Base-by-base conservation (phyloP, 2,329 filamentous ascomycete species). In the Chaetomium olivaceum region DNA sequence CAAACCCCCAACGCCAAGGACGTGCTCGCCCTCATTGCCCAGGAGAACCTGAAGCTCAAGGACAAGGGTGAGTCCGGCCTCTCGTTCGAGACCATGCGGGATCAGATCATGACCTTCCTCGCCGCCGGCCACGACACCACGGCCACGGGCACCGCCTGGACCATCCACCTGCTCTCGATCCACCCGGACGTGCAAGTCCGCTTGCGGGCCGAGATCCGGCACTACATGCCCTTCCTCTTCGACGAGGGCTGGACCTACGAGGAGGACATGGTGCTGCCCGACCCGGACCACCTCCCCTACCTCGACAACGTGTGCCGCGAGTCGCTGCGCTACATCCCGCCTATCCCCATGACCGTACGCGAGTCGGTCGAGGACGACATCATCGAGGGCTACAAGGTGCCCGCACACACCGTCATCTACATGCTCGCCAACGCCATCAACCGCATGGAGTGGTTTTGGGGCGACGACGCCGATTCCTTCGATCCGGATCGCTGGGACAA, bases 261-360 rank as follows among this genome's bases (percentile, higher is more conserved):
- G 58, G 62, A 69, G 2, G 71, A 69, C 2, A 65, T 71, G 16
- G 67, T 77, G 3, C 74, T 76, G 11, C 12, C n/a, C 0, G 78
- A 81, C 61, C 74, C 75, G 0, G 77, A 82, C 68, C 70, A 73
- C 56, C 73, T 82, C 2, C 79, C 79, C 0, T 82, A 78, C 69
- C 73, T 82, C 5, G 78, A 81, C 67, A 81, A 80, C 60, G 77
- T 82, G 48, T 81, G 80, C 74, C 77, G 78, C 60, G 81, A 83
- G 71, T 77, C 78, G 0, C 75, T 82, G 5, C 79, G 80, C 51
- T 78, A 76, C 73, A 81, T 81, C 64, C 79, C 79, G 1, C 79
- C 80, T 3, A 81, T 81, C 54, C 79, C 80, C 27, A 78, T 80
- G 75, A 80, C 78, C 2, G 79, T 81, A n/a, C 77, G 80, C 8